A percentile compares a stretch with the other conserved stretches of the same genome.
phyloP scores from a whole-genome alignment of 1,284 basidiomycete genomes.

The Cystobasidium sp. region DNA sequence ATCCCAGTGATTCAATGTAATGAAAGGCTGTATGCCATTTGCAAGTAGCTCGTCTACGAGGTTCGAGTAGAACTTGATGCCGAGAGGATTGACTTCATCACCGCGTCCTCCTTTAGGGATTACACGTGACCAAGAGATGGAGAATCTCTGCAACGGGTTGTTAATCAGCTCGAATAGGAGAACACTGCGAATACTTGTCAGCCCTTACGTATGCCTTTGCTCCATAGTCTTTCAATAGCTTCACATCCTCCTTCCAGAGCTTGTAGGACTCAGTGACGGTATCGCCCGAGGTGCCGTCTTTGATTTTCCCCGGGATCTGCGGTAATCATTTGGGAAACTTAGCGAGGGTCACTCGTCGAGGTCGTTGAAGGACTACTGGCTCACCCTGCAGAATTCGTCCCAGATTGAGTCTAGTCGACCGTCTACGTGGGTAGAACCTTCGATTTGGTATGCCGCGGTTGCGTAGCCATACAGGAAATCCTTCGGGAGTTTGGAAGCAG shows the following conservation, averaged over 20 bases:
- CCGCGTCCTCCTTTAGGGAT: slow-evolving; percentile 70
- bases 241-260: slow-evolving; percentile 70
- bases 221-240: slow-evolving; percentile 66
- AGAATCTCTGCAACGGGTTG: slow-evolving; percentile 24
- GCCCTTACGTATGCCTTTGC: slow-evolving; percentile 61
- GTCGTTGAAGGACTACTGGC: background rate
- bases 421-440: slow-evolving; percentile 66
- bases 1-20: slow-evolving; percentile 54
- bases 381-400: slow-evolving; percentile 70
- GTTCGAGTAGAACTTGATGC: slow-evolving; percentile 70
- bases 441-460: slow-evolving; percentile 69
- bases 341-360: background rate
- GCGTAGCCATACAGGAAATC: slow-evolving; percentile 75
- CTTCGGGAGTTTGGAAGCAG: slow-evolving; percentile 6
- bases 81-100: slow-evolving; percentile 71
- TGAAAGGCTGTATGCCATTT: slow-evolving; percentile 69
- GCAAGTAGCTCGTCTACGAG: slow-evolving; percentile 70
- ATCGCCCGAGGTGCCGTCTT: slow-evolving; percentile 70
- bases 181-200: background rate
- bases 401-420: slow-evolving; percentile 71
- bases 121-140: slow-evolving; percentile 64
- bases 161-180: background rate
- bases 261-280: slow-evolving; percentile 72
- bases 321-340: background rate
- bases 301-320: slow-evolving; percentile 66